These are phyloP conservation scores for Globisporangium paddicum DNA, from an alignment of 352 stramenopile genomes.

Conservation along the genomic window DNA sequence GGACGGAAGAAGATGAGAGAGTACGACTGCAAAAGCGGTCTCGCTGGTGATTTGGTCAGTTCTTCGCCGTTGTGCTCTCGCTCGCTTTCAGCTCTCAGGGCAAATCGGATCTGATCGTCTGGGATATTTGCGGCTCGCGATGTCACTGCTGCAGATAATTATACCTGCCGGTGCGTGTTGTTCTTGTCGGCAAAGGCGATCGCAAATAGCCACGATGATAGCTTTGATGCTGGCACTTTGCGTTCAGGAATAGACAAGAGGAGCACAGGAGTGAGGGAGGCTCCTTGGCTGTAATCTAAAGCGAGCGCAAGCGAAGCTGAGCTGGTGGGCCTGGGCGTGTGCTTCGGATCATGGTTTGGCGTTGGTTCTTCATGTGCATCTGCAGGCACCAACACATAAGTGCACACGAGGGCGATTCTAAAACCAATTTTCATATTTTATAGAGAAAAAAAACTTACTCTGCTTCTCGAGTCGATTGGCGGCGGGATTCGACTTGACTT, in stretches of 20 bases:
- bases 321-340: neutral
- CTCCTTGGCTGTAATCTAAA: neutral
- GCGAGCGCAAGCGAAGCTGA: too few relatives aligned
- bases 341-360: neutral
- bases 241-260: constrained; percentile 1
- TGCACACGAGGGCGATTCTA: neutral
- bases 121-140: neutral
- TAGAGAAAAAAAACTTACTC: constrained; percentile 7
- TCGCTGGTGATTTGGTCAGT: too few relatives aligned
- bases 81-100: neutral
- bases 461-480: neutral
- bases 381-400: neutral
- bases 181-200: constrained; percentile 1
- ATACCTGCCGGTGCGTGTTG: neutral
- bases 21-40: neutral
- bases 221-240: neutral
- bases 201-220: neutral
- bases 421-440: constrained; percentile 9
- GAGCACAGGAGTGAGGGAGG: neutral
- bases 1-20: constrained; percentile 1
- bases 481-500: neutral
- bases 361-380: neutral
- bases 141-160: neutral
- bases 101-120: neutral
- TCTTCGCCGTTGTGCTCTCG: too few relatives aligned